phyloP scores from a whole-genome alignment of 2,329 filamentous ascomycete species.

The Sporothrix protearum region DNA sequence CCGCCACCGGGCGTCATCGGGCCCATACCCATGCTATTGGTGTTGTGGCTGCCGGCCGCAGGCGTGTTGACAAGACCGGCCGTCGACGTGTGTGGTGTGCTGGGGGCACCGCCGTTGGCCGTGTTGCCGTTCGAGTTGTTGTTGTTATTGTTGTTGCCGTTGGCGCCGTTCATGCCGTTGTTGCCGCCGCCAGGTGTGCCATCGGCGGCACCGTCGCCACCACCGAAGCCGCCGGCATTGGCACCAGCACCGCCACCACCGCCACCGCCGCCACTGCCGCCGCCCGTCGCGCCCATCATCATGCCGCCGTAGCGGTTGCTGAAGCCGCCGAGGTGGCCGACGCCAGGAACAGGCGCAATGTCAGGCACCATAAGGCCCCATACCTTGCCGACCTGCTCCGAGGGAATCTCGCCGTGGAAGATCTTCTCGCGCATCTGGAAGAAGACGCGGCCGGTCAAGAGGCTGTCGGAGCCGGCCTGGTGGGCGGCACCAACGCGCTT shows the following conservation, averaged over 20 bases:
- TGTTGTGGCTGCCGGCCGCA: constrained; percentile 62
- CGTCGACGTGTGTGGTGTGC: constrained; percentile 63
- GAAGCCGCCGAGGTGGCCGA: constrained; percentile 33
- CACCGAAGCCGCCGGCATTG: neutral
- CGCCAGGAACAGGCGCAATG: constrained; percentile 40
- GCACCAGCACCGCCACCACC: neutral
- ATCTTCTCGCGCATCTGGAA: constrained; percentile 89
- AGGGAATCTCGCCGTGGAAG: constrained; percentile 75
- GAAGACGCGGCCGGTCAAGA: constrained; percentile 90
- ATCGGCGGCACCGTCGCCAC: constrained; percentile 27
- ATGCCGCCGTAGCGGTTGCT: constrained; percentile 22
- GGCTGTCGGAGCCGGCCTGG: constrained; percentile 88
- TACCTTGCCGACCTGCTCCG: constrained; percentile 83
- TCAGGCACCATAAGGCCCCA: constrained; percentile 83
- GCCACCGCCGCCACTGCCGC: neutral
- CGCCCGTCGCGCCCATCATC: neutral
- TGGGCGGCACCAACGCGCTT: constrained; percentile 84
- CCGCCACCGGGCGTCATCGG: constrained; percentile 75
- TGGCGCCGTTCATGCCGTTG: constrained; percentile 38
- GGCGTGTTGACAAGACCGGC: constrained; percentile 54
- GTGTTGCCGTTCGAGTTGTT: constrained; percentile 34
- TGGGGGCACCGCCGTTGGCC: constrained; percentile 42
- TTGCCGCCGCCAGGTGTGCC: constrained; percentile 42
- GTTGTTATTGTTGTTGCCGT: constrained; percentile 30
- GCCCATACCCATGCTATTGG: constrained; percentile 58